Evolutionary conservation across 2,329 filamentous ascomycete species (phyloP), one percentile per base, ranked within the genome.

Genomic region (Aspergillus costaricaensis): DNA sequence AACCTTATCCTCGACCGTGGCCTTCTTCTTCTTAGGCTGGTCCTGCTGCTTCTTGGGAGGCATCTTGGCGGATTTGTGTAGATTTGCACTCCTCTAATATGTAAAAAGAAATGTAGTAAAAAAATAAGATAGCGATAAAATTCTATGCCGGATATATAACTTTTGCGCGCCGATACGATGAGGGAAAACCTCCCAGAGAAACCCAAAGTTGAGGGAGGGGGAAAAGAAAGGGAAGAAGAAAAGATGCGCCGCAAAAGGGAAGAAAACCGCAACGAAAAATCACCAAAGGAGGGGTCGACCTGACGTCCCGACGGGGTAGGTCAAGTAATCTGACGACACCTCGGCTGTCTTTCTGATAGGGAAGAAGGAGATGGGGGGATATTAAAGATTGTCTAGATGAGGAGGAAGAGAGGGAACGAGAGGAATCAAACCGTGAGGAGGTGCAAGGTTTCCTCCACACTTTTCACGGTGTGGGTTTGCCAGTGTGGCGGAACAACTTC

Each of bases 1-100:
- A 64, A 82, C 81, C 80, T 94, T 95, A 83, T 99, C 95, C 65
- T 95, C 92, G 65, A 92, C 91, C 48, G 77, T 72, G 64, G 74
- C 63, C 72, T 79, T 82, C 71, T 80, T 78, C 74, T 82, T 80
- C 72, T 81, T 82, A 47, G 76, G 72, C 72, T 76, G 72, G 27
- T 78, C 73, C 49, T 67, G 68, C 66, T 80, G 68, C 66, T 80
- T 81, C 67, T 80, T 81, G 60, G 80, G 80, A 65, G 80, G 73
- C 80, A 82, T 82, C 66, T 69, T 76, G 75, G 65, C 71, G 67
- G 67, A 48, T 48, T 61, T 12, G 21, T 58, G 50, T 58, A 38
- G 58, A 49, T 59, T 47, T 30, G 43, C 44, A n/a, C 7, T 57
- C 30, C 30, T 60, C 21, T 59, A 57, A 23, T n/a, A 55, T 59